Conservation (phyloP, 1,284 basidiomycete species). For the Mycosarcoma mackinlayi region DNA sequence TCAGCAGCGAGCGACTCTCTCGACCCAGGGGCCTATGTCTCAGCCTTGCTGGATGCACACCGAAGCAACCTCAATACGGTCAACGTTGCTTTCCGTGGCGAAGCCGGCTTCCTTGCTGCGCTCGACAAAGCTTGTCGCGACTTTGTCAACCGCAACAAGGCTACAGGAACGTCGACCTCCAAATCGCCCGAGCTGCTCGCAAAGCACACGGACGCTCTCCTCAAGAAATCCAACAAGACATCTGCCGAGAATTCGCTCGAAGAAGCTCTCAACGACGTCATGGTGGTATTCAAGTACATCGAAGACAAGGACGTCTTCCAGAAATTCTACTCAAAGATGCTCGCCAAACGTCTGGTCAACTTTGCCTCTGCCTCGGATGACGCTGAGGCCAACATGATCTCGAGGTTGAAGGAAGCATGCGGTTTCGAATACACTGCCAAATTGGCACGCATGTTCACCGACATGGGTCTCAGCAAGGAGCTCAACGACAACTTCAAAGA, state of each 20-base stretch:
- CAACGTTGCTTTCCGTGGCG: slow-evolving; percentile 87
- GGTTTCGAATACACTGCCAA: slow-evolving; percentile 99
- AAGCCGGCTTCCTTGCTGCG: slow-evolving; percentile 93
- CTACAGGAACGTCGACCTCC: slow-evolving; percentile 70
- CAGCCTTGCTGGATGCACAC: slow-evolving; percentile 90
- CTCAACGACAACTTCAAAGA: slow-evolving; percentile 97
- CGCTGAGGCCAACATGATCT: slow-evolving; percentile 97
- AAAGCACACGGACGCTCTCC: slow-evolving; percentile 88
- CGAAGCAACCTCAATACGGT: slow-evolving; percentile 92
- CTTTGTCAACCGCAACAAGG: slow-evolving; percentile 94
- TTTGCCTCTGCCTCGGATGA: slow-evolving; percentile 94
- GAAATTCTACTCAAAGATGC: slow-evolving; percentile 96
- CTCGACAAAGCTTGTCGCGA: slow-evolving; percentile 93
- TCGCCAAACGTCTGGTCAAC: slow-evolving; percentile 93
- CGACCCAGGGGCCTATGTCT: slow-evolving; percentile 91
- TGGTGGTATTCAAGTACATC: slow-evolving; percentile 98
- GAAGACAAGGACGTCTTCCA: slow-evolving; percentile 99
- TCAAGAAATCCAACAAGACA: slow-evolving; percentile 93
- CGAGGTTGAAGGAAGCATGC: slow-evolving; percentile 96
- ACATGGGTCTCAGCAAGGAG: slow-evolving; percentile 95
- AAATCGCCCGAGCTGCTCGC: slow-evolving; percentile 93
- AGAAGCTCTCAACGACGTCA: slow-evolving; percentile 87
- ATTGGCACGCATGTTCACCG: slow-evolving; percentile 97
- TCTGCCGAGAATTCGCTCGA: slow-evolving; percentile 91
- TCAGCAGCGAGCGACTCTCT: slow-evolving; percentile 70